Percentiles rank a stretch among this genome's conserved stretches.
phyloP scores from a whole-genome alignment of 768 basidiomycete genomes.

The Suillus cothurnatus region DNA sequence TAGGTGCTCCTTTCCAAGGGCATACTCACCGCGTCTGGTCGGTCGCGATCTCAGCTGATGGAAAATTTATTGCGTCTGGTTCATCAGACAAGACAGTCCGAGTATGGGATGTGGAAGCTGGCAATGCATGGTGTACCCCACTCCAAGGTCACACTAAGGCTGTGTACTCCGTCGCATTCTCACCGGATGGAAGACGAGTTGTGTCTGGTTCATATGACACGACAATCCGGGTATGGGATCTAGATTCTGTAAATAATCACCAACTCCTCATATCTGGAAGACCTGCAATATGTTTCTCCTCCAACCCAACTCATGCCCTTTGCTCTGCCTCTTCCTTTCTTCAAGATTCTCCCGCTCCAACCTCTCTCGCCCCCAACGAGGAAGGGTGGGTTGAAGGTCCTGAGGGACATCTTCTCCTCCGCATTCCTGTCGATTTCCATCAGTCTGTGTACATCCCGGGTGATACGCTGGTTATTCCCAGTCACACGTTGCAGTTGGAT shows the following conservation, averaged over 20 bases:
- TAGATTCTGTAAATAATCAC: neutral
- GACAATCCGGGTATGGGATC: constrained; percentile 25
- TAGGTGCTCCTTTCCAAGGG: neutral
- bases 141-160: constrained; percentile 17
- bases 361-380: neutral
- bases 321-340: neutral
- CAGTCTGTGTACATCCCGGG: neutral
- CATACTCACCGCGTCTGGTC: neutral
- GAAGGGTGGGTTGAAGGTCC: constrained; percentile 8
- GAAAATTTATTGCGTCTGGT: neutral
- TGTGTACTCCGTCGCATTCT: constrained; percentile 7
- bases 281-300: neutral
- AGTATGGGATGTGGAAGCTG: constrained; percentile 3
- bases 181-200: neutral
- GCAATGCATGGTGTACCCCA: neutral
- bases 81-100: constrained; percentile 3
- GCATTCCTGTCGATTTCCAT: constrained; percentile 1
- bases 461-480: constrained; percentile 8
- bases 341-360: neutral
- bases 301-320: constrained; percentile 2
- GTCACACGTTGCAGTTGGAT: constrained; percentile 1
- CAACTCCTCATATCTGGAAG: neutral
- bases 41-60: neutral
- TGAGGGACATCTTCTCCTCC: constrained; percentile 2
- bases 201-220: constrained; percentile 6